Evolutionary conservation across 768 basidiomycete genomes (phyloP).

Genomic region (Pleurotus tuber-regium): DNA sequence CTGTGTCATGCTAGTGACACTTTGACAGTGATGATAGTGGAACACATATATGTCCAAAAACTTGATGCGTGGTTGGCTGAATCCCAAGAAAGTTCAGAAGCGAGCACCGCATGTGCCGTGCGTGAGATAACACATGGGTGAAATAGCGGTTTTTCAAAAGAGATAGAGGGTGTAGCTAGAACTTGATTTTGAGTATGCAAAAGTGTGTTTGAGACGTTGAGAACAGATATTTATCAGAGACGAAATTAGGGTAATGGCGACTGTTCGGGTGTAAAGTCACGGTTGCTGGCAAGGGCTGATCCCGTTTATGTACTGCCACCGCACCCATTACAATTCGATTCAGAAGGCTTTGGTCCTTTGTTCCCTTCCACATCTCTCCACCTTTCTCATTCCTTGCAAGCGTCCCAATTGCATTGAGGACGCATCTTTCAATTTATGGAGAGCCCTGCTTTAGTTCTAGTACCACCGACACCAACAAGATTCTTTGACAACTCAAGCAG

Average conservation of each 20-base stretch:
- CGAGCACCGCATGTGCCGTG: background rate
- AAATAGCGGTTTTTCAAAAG: no score
- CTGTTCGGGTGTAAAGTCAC: background rate
- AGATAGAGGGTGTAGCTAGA: no score
- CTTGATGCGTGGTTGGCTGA: no score
- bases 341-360: constrained; percentile 8
- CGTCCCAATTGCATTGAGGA: constrained; percentile 4
- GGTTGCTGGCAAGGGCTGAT: background rate
- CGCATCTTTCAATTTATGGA: constrained; percentile 3
- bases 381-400: background rate
- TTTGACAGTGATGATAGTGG: background rate
- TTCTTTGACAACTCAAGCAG: constrained; percentile 3
- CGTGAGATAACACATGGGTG: background rate
- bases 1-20: background rate
- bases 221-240: background rate
- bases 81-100: background rate
- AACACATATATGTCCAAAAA: no score
- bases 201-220: no score
- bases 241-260: background rate
- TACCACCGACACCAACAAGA: constrained; percentile 3
- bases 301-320: constrained; percentile 10
- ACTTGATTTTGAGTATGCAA: no score
- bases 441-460: constrained; percentile 6
- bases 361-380: constrained; percentile 3
- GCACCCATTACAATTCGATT: constrained; percentile 2